These are phyloP conservation scores for Juglanconis oblonga DNA, from an alignment of 2,329 filamentous ascomycete species.

Conservation along the genomic window DNA sequence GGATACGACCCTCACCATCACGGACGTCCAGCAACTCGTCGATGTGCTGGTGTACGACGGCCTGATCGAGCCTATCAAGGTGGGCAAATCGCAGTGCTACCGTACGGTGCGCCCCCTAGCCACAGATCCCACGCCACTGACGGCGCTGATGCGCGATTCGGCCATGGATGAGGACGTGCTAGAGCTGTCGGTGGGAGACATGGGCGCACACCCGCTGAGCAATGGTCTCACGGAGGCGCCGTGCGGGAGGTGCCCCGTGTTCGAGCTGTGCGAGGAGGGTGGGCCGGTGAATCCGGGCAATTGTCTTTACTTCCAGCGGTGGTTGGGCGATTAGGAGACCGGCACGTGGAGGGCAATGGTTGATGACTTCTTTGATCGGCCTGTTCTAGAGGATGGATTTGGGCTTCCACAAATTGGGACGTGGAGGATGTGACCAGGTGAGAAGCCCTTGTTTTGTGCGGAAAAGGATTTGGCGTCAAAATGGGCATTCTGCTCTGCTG, in stretches of 20 bases:
- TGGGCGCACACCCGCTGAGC: conserved; percentile 40
- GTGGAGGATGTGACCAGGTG: too few relatives aligned
- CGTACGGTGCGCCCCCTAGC: conserved; percentile 49
- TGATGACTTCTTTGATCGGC: conserved; percentile 10
- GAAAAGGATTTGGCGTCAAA: too few relatives aligned
- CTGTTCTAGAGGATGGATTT: not conserved
- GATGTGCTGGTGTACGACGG: conserved; percentile 89
- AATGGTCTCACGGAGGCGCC: conserved; percentile 86
- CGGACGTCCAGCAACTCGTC: conserved; percentile 80
- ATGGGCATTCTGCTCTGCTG: too few relatives aligned
- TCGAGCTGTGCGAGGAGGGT: conserved; percentile 86
- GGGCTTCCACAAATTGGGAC: not conserved
- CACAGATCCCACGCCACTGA: conserved; percentile 30
- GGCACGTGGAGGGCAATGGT: conserved; percentile 1
- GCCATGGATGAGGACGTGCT: conserved; percentile 21
- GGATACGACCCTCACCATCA: conserved; percentile 66
- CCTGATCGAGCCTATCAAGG: conserved; percentile 65
- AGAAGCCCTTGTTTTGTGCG: too few relatives aligned
- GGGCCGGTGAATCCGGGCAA: conserved; percentile 86
- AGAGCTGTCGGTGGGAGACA: conserved; percentile 19
- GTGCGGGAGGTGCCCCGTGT: conserved; percentile 89
- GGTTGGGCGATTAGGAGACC: conserved; percentile 57
- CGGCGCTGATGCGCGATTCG: conserved; percentile 26
- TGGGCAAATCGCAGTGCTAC: conserved; percentile 50
- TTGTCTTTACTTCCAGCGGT: conserved; percentile 87